Base-by-base conservation (phyloP, 148 eudicot genomes). In the Rhododendron vialii region DNA sequence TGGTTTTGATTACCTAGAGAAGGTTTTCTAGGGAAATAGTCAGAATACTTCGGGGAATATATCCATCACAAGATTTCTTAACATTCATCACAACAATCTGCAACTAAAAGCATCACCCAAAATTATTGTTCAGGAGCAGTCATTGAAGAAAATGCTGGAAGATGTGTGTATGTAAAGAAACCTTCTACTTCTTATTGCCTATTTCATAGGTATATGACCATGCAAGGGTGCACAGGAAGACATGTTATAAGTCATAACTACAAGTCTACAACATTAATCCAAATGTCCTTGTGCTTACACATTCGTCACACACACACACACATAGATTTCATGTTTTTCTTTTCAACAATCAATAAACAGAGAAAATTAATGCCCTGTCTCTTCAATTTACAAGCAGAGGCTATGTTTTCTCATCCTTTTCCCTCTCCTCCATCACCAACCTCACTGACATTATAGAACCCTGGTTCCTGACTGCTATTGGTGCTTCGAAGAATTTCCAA, bases 371-470 rank as follows among this genome's bases (percentile, higher is more conserved):
- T 69, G 30, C 45, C 71, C 67, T 18, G 7, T 48, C n/a, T 35
- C 45, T 53, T 18, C 45, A 20, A 1, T 81, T 81, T 33, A 28
- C 26, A 81, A 69, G 75, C 75, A 5, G 26, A 81, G 83, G 65
- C 65, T 17, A 53, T 53, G 43, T 53, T 12, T 28, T 53, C 83
- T 81, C 83, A 81, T 30, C 69, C 67, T 81, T 35, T 17, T 18
- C 47, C 83, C 45, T 53, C 26, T 81, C n/a, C 12, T 51, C 83
- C 43, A 81, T 55, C 43, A 81, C 83, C 83, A 35, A 61, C 36
- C 28, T 38, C 51, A 36, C 51, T 6, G 7, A 36, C 18, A 15
- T 61, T 7, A 41, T 36, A 18, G 35, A 38, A 9, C 22, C 5
- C 5, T 24, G 73, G 43, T 28, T 15, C 48, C 51, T 82, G 45